Evolutionary conservation across 2,329 filamentous ascomycete species (phyloP).

Genomic region (Alternaria arbusti): DNA sequence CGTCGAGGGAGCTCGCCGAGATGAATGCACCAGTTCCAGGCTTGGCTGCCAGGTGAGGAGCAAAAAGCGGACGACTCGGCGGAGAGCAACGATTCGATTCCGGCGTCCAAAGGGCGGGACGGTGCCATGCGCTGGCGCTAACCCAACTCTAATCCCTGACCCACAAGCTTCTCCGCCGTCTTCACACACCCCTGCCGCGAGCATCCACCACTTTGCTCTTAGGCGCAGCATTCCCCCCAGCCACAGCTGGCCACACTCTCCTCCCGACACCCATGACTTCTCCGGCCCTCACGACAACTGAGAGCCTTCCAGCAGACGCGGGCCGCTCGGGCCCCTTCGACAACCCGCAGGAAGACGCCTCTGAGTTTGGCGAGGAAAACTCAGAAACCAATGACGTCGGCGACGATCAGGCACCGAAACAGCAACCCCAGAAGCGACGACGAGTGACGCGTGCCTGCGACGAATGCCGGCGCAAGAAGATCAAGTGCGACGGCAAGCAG

Average conservation of each 20-base stretch:
- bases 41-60: constrained; percentile 17
- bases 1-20: constrained; percentile 7
- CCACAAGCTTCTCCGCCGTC: constrained; percentile 35
- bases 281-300: constrained; percentile 40
- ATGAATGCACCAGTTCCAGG: constrained; percentile 5
- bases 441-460: constrained; percentile 54
- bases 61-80: constrained; percentile 37
- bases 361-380: constrained; percentile 39
- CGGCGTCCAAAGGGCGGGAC: constrained; percentile 39
- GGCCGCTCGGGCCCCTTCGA: constrained; percentile 36
- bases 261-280: constrained; percentile 45
- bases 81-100: constrained; percentile 33
- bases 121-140: constrained; percentile 37
- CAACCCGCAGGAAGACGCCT: constrained; percentile 36
- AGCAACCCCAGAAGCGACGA: constrained; percentile 50
- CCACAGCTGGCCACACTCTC: constrained; percentile 35
- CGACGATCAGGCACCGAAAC: constrained; percentile 43
- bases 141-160: constrained; percentile 40
- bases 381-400: constrained; percentile 43
- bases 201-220: constrained; percentile 39
- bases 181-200: constrained; percentile 31
- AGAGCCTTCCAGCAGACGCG: constrained; percentile 38
- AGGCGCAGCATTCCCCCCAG: constrained; percentile 39
- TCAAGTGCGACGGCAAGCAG: constrained; percentile 62
- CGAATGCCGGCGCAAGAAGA: constrained; percentile 57